Evolutionary conservation across 2,329 filamentous ascomycete genomes (phyloP), one percentile per base, ranked within the genome.

Genomic region (Thelonectria discophora): DNA sequence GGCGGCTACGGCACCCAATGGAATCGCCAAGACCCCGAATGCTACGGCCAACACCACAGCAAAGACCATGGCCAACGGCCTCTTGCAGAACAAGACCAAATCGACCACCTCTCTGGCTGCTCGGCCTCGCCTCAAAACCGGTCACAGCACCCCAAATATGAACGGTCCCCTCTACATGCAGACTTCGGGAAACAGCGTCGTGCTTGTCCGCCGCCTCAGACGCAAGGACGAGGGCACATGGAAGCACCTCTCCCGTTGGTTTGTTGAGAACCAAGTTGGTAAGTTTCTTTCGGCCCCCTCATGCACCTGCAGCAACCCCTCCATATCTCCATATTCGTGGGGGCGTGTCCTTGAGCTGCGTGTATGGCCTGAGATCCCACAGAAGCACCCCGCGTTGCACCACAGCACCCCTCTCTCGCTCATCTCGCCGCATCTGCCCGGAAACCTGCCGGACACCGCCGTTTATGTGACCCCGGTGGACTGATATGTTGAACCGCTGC

Each of bases 201-300:
- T 86, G 49, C 78, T 86, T 24, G 81, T 86, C 48, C 81, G 84
- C 68, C 84, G 86, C 66, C 77, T 84, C 65, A 89, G 85, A 79
- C 81, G 82, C 73, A 88, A 88, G 76, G 86, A 87, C 53, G 85
- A 90, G 67, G 82, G 87, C 57, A 81, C 87, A 42, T 79, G 86
- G 76, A 87, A 84, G 72, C 83, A 84, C 63, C 76, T 91, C 47
- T 84, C 86, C 63, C 82, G 84, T 72, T 92, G 90, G 87, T 85
- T 94, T 74, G 87, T 92, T 68, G 82, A 91, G 72, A 92, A 94
- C 76, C 91, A 94, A 76, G 89, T 92, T 71, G 90, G 91, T 94
- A 88, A 62, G 87, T 79, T 78, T 21, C 45, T 10, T 24, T 39
- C 39, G 6, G 24, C 9, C 8, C 15, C 17, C 43, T 50, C 46